Percentiles rank a stretch among this genome's conserved stretches.
Evolutionary conservation across 768 basidiomycete genomes (phyloP).

Genomic region (Serendipita sp.): DNA sequence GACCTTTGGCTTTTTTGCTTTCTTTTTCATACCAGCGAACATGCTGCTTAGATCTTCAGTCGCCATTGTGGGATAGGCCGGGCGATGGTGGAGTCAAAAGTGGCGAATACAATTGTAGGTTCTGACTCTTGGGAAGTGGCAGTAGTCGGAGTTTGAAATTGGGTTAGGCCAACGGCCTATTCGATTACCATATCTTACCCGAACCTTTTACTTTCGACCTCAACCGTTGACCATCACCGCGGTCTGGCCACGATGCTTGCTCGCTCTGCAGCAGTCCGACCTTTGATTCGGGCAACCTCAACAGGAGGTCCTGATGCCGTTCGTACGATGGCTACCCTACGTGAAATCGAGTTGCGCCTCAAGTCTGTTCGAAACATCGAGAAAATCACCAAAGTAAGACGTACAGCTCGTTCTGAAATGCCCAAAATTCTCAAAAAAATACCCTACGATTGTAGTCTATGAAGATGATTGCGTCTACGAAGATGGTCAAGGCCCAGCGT

Average conservation of each 20-base stretch:
- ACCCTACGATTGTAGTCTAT: slow-evolving; percentile 46
- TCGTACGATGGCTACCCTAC: slow-evolving; percentile 91
- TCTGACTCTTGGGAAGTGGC: not conserved
- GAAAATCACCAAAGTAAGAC: slow-evolving; percentile 92
- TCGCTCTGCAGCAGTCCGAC: slow-evolving; percentile 29
- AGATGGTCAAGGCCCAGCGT: slow-evolving; percentile 85
- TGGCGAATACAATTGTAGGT: not conserved
- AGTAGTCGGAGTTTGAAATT: slow-evolving; percentile 10
- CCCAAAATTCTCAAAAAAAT: not conserved
- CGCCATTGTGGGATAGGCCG: slow-evolving; percentile 26
- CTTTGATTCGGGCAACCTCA: slow-evolving; percentile 24
- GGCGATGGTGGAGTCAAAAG: slow-evolving; percentile 9
- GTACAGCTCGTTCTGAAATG: not conserved
- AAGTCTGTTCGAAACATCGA: slow-evolving; percentile 96
- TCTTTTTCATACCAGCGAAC: slow-evolving; percentile 54
- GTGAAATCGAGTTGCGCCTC: slow-evolving; percentile 89
- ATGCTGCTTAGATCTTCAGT: slow-evolving; percentile 68
- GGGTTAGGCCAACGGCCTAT: not conserved
- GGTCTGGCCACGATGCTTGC: slow-evolving; percentile 26
- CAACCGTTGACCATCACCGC: not conserved
- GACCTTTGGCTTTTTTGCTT: slow-evolving; percentile 75
- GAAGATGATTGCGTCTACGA: slow-evolving; percentile 99
- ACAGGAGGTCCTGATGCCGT: slow-evolving; percentile 29
- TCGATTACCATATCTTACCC: not conserved
- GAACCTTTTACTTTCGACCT: not conserved